Conservation (phyloP, 2,329 filamentous ascomycete genomes). For the Trichoderma oligosporum region DNA sequence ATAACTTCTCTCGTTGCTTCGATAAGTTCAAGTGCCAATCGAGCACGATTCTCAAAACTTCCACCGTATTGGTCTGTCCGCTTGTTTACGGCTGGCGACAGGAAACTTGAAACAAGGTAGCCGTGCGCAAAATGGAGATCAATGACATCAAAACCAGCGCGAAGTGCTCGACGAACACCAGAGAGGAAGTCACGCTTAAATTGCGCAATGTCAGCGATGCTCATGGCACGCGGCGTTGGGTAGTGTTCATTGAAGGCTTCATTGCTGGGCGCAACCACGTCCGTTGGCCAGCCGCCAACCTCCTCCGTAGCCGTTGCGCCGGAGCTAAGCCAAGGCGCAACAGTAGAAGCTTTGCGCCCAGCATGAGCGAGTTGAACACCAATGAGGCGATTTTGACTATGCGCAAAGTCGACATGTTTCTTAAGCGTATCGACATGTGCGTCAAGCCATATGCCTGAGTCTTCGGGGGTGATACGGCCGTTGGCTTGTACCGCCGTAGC, state of each 20-base stretch:
- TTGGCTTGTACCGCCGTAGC: constrained; percentile 62
- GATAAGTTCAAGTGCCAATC: constrained; percentile 64
- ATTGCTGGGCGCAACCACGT: constrained; percentile 43
- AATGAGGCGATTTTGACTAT: constrained; percentile 57
- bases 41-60: constrained; percentile 66
- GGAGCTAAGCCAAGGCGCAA: constrained; percentile 62
- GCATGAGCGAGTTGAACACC: constrained; percentile 74
- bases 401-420: constrained; percentile 58
- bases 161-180: constrained; percentile 52
- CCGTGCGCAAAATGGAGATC: constrained; percentile 74
- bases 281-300: constrained; percentile 47
- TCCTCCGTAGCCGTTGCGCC: constrained; percentile 39
- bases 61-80: constrained; percentile 67
- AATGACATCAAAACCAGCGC: constrained; percentile 63
- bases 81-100: constrained; percentile 66
- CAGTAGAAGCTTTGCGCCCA: constrained; percentile 58
- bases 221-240: constrained; percentile 60
- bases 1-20: constrained; percentile 60
- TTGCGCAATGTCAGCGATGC: constrained; percentile 57
- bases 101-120: constrained; percentile 67
- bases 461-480: constrained; percentile 70
- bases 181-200: constrained; percentile 59
- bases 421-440: constrained; percentile 59
- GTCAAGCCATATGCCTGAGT: constrained; percentile 67
- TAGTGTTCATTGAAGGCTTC: constrained; percentile 55